A percentile compares a stretch with the other conserved stretches of the same genome.
Conservation (phyloP, 768 basidiomycete genomes). For the Lyophyllum decastes region DNA sequence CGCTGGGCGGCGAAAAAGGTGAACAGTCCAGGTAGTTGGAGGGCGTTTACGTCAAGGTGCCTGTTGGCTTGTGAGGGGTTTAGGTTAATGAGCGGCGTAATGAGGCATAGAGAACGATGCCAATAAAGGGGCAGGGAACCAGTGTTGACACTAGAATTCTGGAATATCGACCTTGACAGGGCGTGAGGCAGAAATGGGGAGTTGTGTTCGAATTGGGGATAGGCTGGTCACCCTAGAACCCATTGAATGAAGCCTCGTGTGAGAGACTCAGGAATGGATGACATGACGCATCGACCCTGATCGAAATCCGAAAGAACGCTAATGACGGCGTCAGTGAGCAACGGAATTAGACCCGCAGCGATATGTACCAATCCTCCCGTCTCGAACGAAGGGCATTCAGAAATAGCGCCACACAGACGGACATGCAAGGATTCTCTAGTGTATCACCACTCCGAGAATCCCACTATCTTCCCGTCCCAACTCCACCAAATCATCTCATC, state of each 20-base stretch:
- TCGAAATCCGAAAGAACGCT: no score
- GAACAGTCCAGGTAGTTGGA: no score
- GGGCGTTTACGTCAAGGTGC: no score
- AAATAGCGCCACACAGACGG: background rate
- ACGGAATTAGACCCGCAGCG: no score
- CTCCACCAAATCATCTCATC: slow-evolving; percentile 65
- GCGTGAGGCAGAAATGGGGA: background rate
- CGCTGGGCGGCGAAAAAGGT: no score
- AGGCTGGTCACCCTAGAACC: background rate
- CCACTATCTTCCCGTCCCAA: slow-evolving; percentile 57
- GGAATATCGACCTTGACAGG: background rate
- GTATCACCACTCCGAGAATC: slow-evolving; percentile 51
- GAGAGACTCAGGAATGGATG: background rate
- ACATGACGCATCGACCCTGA: background rate
- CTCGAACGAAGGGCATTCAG: background rate
- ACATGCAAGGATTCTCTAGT: background rate
- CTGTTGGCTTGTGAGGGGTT: no score
- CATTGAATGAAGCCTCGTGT: background rate
- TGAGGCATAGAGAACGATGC: no score
- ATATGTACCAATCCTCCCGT: no score
- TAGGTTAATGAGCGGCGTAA: no score
- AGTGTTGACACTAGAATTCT: no score
- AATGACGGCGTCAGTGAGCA: no score
- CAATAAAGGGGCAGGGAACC: no score
- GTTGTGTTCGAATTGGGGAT: background rate